Percentiles rank a stretch among this genome's conserved stretches.
phyloP scores from a whole-genome alignment of 164 flowering plant species.

The Vitis rotundifolia region DNA sequence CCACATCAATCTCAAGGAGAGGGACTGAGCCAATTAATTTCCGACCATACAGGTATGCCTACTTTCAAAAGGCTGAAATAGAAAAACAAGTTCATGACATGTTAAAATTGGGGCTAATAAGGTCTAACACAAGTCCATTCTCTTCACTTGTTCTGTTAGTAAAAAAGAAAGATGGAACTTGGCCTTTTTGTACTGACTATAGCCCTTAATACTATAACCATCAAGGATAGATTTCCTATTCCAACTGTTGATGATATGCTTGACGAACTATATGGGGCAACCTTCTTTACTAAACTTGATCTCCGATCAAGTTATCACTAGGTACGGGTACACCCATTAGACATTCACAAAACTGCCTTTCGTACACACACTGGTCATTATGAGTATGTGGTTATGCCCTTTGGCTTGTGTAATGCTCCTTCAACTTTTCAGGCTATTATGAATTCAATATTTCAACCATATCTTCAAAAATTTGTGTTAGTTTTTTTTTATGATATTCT shows the following conservation, averaged over 20 bases:
- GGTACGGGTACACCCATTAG: not conserved
- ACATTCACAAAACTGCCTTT: not conserved
- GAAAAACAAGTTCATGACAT: constrained; percentile 4
- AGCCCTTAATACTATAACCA: not conserved
- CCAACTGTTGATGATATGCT: not conserved
- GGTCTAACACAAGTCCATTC: constrained; percentile 1
- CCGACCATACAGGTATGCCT: constrained; percentile 16
- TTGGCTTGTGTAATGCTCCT: not conserved
- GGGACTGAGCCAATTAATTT: not conserved
- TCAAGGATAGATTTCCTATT: not conserved
- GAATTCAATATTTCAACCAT: no score
- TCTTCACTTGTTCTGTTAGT: constrained; percentile 3
- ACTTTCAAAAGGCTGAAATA: constrained; percentile 14
- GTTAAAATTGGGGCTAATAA: not conserved
- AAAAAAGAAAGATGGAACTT: constrained; percentile 6
- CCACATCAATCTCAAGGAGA: constrained; percentile 4
- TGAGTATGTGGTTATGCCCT: constrained; percentile 7
- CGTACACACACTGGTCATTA: constrained; percentile 14
- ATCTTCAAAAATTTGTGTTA: no score
- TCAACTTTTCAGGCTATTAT: not conserved
- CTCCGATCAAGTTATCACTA: not conserved
- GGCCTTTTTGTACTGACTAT: no score
- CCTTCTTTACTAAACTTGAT: no score
- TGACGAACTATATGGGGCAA: not conserved
- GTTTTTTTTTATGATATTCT: no score